phyloP scores from a whole-genome alignment of 176 grass and related monocot species.

The Oryza rufipogon region DNA sequence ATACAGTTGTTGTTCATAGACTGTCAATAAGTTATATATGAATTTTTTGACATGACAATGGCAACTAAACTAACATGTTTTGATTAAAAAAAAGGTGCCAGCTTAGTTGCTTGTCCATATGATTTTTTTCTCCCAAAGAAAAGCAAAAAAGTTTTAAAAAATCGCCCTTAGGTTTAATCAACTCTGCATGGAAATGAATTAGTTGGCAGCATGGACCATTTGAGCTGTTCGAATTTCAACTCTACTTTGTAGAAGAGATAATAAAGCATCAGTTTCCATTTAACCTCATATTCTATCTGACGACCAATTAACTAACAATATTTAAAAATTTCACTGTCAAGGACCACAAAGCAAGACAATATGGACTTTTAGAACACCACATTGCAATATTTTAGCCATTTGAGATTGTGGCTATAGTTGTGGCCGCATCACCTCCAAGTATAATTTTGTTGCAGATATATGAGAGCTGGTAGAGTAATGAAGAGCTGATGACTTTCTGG shows the following conservation, averaged over 20 bases:
- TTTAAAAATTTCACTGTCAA: not conserved
- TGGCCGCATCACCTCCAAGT: constrained; percentile 27
- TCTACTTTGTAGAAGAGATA: not conserved
- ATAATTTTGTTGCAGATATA: constrained; percentile 21
- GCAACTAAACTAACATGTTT: not conserved
- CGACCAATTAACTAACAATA: not conserved
- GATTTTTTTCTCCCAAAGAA: not conserved
- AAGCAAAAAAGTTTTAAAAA: not conserved
- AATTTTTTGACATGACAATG: not conserved
- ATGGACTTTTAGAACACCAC: constrained; percentile 4
- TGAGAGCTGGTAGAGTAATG: constrained; percentile 13
- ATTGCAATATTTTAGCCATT: constrained; percentile 41
- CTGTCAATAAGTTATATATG: not conserved
- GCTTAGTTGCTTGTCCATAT: not conserved
- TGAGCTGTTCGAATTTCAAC: not conserved
- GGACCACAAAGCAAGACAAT: constrained; percentile 15
- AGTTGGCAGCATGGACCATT: not conserved
- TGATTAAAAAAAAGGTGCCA: not conserved
- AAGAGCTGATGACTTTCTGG: constrained; percentile 36
- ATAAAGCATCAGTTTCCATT: not conserved
- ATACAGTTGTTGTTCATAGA: not conserved
- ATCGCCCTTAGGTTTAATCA: not conserved
- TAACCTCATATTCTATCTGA: not conserved
- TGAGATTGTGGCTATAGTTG: constrained; percentile 36
- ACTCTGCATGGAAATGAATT: not conserved